Base-by-base conservation (phyloP, 306 rosid species). In the Adenanthera pavonina region DNA sequence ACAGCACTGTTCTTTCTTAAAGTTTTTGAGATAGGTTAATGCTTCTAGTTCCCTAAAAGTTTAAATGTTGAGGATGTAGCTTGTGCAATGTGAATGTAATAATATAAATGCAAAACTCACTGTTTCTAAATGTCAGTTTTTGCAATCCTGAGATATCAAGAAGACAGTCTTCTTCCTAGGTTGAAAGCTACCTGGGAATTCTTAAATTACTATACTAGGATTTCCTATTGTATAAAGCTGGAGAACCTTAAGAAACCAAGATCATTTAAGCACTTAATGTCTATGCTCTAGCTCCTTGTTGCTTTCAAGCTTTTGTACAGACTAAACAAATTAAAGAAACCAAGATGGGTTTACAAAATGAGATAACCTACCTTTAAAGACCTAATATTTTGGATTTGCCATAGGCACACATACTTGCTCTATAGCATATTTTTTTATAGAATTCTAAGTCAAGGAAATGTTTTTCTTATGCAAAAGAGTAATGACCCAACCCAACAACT, bases 1-100 rank as follows among this genome's bases (percentile, higher is more conserved):
- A 34, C 46, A 34, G 15, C 68, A 40, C 81, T 82, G 33, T 81
- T 73, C 65, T 76, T 38, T 74, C 19, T 61, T 20, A 41, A 65
- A 36, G 65, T 77, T 53, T 8, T 66, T 64, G 52, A 64, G 13
- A 44, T 76, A 46, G 15, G 34, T 44, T 44, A 8, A 33, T 76
- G 57, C 25, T 9, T 51, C 13, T 77, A 19, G 60, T 75, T 74
- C 54, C 68, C 30, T 71, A 4, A 34, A 34, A 67, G 51, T 47
- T 13, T 53, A 64, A 69, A 44, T 3, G 46, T 41, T 43, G 5
- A 49, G 57, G 57, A 54, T 76, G 25, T 62, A 11, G 46, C 7
- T 8, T 38, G 47, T 15, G 51, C 52, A 78, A 41, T 66, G 49
- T 53, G 35, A 47, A 65, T 81, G 5, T 41, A 7, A 17, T 52